Evolutionary conservation across 805 yeast species (phyloP), one percentile per base, ranked within the genome.

Genomic region (Sugiyamaella chiloensis): DNA sequence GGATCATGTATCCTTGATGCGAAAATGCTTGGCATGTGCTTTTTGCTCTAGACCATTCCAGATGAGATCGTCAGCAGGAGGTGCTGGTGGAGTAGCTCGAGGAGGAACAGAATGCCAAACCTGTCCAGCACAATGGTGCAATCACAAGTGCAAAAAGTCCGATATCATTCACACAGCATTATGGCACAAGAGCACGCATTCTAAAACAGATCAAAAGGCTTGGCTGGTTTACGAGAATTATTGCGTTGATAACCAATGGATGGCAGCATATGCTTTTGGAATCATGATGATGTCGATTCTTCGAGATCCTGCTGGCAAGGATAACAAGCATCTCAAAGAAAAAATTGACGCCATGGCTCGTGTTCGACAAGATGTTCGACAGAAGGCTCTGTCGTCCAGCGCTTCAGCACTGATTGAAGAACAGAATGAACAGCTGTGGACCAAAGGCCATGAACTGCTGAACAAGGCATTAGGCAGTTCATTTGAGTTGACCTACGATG

Each of bases 91-190:
- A 7, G 43, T 43, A 55, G 63, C 48, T 35, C 81, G 84, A n/a
- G 67, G 82, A n/a, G 53, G 52, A 20, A 17, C 44, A 41, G 84
- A 81, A 53, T 87, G 95, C 66, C 69, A 73, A 43, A 72, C 73
- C 12, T 85, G 91, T 56, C 63, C 73, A 5, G 84, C 80, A 44
- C 68, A 80, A 42, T 87, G 93, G 91, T 87, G 95, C 63, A 74
- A 81, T 5, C 69, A 66, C 41, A 63, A 61, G 7, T 87, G 96
- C 68, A 80, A 81, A 57, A 74, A 72, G 48, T 53, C 54, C 17
- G 82, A 82, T 56, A 58, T 63, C 12, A 61, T 75, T 6, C 95
- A 87, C 61, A 65, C 67, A 1, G 62, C 71, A 2, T 68, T 83
- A 47, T 80, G 81, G 60, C 95, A 87, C 60, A 66, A 67, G n/a